Evolutionary conservation across 1,284 basidiomycete genomes (phyloP).

Genomic region (Pseudozyma sp.): DNA sequence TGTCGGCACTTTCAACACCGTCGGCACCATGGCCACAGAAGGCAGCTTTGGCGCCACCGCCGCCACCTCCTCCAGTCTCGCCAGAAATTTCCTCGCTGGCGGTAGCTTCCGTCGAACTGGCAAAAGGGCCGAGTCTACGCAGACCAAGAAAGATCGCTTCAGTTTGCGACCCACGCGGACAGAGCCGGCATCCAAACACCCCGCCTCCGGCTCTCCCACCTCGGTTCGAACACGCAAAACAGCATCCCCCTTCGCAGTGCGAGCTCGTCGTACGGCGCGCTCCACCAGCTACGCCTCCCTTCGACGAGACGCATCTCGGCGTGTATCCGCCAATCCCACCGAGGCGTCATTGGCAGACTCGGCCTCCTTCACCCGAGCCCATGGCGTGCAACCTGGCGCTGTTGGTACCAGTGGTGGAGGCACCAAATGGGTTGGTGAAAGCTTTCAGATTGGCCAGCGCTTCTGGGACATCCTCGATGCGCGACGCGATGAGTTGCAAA

Average conservation of each 20-base stretch:
- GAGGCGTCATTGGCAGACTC: constrained; percentile 20
- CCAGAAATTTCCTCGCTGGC: constrained; percentile 29
- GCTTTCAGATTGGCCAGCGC: constrained; percentile 60
- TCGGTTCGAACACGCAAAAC: constrained; percentile 20
- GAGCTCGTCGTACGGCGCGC: constrained; percentile 13
- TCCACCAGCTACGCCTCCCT: constrained; percentile 33
- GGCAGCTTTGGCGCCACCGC: constrained; percentile 54
- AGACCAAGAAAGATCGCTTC: constrained; percentile 8
- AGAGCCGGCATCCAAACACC: constrained; percentile 5
- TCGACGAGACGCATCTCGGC: constrained; percentile 12
- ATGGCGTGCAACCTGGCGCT: constrained; percentile 43
- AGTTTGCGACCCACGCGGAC: constrained; percentile 9
- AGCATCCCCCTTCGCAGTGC: constrained; percentile 34
- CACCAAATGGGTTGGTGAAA: constrained; percentile 63
- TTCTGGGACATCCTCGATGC: constrained; percentile 57
- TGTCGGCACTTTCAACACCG: constrained; percentile 52
- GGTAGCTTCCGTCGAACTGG: constrained; percentile 23
- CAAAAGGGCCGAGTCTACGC: constrained; percentile 17
- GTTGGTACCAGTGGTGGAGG: constrained; percentile 64
- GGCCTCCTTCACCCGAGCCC: not conserved
- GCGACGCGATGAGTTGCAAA: constrained; percentile 31
- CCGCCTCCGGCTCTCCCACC: constrained; percentile 13
- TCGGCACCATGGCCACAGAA: constrained; percentile 53
- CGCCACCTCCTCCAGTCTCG: constrained; percentile 27
- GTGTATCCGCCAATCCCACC: constrained; percentile 20